Percentiles rank a stretch among this genome's conserved stretches.
Evolutionary conservation across 2,329 filamentous ascomycete genomes (phyloP).

Genomic region (Ampelomyces quisqualis): DNA sequence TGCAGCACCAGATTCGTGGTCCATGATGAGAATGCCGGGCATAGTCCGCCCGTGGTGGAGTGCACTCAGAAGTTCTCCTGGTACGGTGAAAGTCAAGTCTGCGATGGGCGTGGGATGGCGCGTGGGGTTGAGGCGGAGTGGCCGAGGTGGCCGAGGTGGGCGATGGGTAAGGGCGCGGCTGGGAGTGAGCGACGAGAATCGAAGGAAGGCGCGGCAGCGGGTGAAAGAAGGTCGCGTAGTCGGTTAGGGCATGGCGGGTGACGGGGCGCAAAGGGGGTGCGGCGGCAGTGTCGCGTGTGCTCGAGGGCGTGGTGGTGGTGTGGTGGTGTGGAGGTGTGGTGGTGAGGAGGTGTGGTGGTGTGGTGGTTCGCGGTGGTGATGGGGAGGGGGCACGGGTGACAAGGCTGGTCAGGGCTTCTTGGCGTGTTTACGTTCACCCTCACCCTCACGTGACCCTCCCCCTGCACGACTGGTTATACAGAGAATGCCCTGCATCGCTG

Average conservation of each 20-base stretch:
- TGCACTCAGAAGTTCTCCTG: constrained; percentile 1
- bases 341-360: constrained; percentile 2
- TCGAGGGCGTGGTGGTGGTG: background rate
- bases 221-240: constrained; percentile 11
- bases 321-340: constrained; percentile 10
- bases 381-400: constrained; percentile 2
- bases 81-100: too few species aligned
- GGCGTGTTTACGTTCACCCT: background rate
- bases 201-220: constrained; percentile 6
- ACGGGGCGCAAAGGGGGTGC: constrained; percentile 3
- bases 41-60: constrained; percentile 40
- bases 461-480: too few species aligned
- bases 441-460: too few species aligned
- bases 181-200: constrained; percentile 7
- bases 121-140: background rate
- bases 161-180: constrained; percentile 2
- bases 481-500: constrained; percentile 5
- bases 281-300: constrained; percentile 15
- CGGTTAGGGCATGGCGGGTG: constrained; percentile 12
- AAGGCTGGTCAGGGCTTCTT: background rate
- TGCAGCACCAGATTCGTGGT: constrained; percentile 44
- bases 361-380: constrained; percentile 8
- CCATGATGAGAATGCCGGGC: constrained; percentile 53
- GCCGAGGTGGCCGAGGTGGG: constrained; percentile 1
- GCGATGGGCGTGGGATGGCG: background rate